A percentile compares a stretch with the other conserved stretches of the same genome.
phyloP scores from a whole-genome alignment of 2,329 filamentous ascomycete genomes.

The Verticillium klebahnii region DNA sequence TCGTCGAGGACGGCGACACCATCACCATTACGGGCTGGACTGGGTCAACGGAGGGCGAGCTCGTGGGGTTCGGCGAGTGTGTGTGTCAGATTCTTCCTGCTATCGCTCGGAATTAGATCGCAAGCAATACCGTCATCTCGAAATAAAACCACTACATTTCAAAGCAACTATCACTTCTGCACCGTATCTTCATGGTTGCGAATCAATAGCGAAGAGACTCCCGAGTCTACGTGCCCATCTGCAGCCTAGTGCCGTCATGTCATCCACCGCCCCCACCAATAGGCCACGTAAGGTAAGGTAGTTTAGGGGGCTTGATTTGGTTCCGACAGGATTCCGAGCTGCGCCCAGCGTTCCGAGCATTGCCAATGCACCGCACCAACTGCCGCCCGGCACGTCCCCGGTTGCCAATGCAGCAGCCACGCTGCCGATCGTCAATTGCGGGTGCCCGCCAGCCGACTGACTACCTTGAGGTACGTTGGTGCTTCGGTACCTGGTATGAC shows the following conservation, averaged over 20 bases:
- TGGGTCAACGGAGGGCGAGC: conserved; percentile 57
- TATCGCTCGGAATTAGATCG: not conserved
- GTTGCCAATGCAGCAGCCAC: not conserved
- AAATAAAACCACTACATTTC: not conserved
- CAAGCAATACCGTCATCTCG: not conserved
- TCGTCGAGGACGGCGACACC: conserved; percentile 70
- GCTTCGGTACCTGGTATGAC: not conserved
- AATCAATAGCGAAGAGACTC: not conserved
- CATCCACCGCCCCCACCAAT: no score
- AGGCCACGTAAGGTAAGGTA: no score
- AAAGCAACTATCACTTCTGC: not conserved
- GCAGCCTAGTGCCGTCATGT: no score
- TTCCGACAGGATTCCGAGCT: not conserved
- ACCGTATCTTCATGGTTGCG: not conserved
- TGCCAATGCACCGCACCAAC: not conserved
- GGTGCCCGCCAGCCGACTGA: not conserved
- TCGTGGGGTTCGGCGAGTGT: conserved; percentile 78
- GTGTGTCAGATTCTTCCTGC: conserved; percentile 45
- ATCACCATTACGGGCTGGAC: conserved; percentile 61
- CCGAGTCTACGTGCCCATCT: not conserved
- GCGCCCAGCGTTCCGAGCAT: not conserved
- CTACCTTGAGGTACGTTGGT: not conserved
- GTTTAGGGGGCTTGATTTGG: not conserved
- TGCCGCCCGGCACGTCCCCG: not conserved
- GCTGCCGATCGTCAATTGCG: not conserved